Percentiles rank a stretch among this genome's conserved stretches.
Evolutionary conservation across 1,284 basidiomycete genomes (phyloP).

Genomic region (Puccinia coronata): DNA sequence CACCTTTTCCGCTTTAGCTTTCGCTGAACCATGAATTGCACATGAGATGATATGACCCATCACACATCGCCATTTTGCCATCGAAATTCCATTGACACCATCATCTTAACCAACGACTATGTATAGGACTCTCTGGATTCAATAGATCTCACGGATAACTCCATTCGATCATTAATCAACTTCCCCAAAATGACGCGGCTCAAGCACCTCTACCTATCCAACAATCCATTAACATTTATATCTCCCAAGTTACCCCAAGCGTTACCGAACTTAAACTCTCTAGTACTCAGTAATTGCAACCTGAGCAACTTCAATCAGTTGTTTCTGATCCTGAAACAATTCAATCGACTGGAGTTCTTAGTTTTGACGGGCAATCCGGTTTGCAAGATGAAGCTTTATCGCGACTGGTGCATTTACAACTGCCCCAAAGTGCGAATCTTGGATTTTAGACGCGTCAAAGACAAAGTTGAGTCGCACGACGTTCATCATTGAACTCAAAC

Average conservation of each 20-base stretch:
- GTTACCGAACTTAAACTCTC: conserved; percentile 76
- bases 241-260: conserved; percentile 77
- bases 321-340: conserved; percentile 52
- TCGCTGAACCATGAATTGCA: too few relatives aligned
- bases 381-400: conserved; percentile 19
- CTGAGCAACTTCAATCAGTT: conserved; percentile 50
- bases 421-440: conserved; percentile 75
- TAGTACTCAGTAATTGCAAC: conserved; percentile 64
- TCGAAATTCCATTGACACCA: not conserved
- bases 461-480: conserved; percentile 67
- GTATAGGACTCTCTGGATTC: conserved; percentile 82
- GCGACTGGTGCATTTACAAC: conserved; percentile 54
- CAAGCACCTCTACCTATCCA: conserved; percentile 76
- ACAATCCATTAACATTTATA: conserved; percentile 81
- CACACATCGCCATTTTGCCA: not conserved
- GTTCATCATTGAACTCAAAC: not conserved
- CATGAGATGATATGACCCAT: too few relatives aligned
- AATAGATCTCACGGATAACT: conserved; percentile 95
- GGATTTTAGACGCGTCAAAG: conserved; percentile 94
- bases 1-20: not conserved
- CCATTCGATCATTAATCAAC: conserved; percentile 82
- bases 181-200: conserved; percentile 78
- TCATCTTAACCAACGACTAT: not conserved
- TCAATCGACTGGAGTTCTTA: conserved; percentile 33
- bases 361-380: conserved; percentile 32